Evolutionary conservation across 108 stramenopile genomes (phyloP).

Genomic region (Nitzschia sp.): DNA sequence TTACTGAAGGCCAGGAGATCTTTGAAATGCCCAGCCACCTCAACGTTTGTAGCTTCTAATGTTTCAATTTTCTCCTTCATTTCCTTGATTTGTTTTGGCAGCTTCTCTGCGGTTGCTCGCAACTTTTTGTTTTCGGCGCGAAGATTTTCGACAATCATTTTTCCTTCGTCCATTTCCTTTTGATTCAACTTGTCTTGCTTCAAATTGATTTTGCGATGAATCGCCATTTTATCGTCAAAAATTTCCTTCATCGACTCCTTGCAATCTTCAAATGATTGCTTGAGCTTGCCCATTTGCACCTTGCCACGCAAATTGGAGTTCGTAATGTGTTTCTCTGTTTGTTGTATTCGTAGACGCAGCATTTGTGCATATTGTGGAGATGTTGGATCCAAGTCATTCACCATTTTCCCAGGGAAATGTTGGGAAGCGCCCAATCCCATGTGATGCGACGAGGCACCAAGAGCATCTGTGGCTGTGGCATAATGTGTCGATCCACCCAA

Average conservation of each 20-base stretch:
- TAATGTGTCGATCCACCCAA: not conserved
- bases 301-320: conserved; percentile 1
- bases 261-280: conserved; percentile 6
- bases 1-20: conserved; percentile 13
- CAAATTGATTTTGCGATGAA: conserved; percentile 12
- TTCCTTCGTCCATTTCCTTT: conserved; percentile 23
- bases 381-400: not conserved
- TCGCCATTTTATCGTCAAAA: conserved; percentile 15
- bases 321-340: conserved; percentile 16
- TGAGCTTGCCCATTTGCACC: conserved; percentile 8
- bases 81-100: conserved; percentile 28
- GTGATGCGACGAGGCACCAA: too few species aligned
- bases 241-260: conserved; percentile 13
- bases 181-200: conserved; percentile 18
- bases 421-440: too few species aligned
- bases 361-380: not conserved
- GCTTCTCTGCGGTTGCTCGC: conserved; percentile 8
- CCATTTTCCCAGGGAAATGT: too few species aligned
- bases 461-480: not conserved
- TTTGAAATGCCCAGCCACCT: conserved; percentile 20
- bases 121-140: conserved; percentile 24
- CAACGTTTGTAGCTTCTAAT: conserved; percentile 18
- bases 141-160: conserved; percentile 23
- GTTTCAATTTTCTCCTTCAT: conserved; percentile 6
- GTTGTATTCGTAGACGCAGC: conserved; percentile 9